phyloP scores from a whole-genome alignment of 78 protist genomes.

The Tieghemostelium lacteum region DNA sequence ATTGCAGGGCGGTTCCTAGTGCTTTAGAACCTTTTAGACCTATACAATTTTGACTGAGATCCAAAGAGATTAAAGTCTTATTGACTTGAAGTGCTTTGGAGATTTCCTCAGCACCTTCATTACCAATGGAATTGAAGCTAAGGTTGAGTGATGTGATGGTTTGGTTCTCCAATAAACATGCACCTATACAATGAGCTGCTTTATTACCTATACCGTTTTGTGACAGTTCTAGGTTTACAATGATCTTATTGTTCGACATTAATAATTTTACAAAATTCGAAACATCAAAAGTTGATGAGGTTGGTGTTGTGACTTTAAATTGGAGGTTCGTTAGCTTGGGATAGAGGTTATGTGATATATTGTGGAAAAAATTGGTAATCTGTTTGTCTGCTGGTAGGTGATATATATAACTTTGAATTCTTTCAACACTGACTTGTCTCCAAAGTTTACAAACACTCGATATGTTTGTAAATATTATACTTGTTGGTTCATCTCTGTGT shows the following conservation, averaged over 20 bases:
- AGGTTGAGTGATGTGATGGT: constrained; percentile 51
- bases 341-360: constrained; percentile 34
- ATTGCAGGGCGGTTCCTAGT: constrained; percentile 52
- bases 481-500: constrained; percentile 65
- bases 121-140: constrained; percentile 72
- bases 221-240: constrained; percentile 43
- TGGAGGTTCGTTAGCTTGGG: constrained; percentile 28
- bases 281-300: constrained; percentile 51
- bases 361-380: constrained; percentile 42
- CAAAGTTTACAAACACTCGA: constrained; percentile 27
- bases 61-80: constrained; percentile 28
- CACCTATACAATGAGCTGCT: constrained; percentile 61
- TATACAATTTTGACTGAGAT: constrained; percentile 79
- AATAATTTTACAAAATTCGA: constrained; percentile 31
- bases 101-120: constrained; percentile 79
- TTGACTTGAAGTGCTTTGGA: constrained; percentile 60
- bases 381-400: constrained; percentile 54
- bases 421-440: constrained; percentile 13
- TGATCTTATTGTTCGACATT: constrained; percentile 4
- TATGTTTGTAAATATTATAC: constrained; percentile 18
- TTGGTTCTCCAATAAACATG: constrained; percentile 26
- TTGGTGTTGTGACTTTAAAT: constrained; percentile 59
- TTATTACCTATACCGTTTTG: constrained; percentile 78
- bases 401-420: constrained; percentile 29
- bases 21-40: constrained; percentile 79